phyloP scores from a whole-genome alignment of 2,329 filamentous ascomycete species.

The Fusarium sp. region DNA sequence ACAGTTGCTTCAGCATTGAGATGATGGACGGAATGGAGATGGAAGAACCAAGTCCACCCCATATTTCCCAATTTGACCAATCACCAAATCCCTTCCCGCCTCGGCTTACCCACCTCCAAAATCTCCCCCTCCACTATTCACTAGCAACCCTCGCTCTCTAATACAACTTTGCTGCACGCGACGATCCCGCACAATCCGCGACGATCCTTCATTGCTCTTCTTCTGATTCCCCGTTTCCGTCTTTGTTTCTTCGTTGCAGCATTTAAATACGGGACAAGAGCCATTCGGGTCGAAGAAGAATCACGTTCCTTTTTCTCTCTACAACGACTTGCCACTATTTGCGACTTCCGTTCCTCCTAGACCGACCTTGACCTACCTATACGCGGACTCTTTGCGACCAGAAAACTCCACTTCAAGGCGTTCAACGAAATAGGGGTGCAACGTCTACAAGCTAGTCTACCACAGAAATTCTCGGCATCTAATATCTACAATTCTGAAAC shows the following conservation, averaged over 20 bases:
- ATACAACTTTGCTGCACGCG: slow-evolving; percentile 25
- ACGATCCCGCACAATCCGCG: slow-evolving; percentile 35
- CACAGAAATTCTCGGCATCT: background rate
- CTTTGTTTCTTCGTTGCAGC: background rate
- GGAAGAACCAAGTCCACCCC: background rate
- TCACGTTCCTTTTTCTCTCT: slow-evolving; percentile 4
- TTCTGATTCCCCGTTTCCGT: background rate
- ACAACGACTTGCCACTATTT: background rate
- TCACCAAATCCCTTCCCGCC: slow-evolving; percentile 11
- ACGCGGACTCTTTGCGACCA: background rate
- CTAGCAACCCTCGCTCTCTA: slow-evolving; percentile 18
- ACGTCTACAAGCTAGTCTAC: background rate
- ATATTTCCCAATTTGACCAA: slow-evolving; percentile 3
- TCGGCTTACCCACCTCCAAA: slow-evolving; percentile 25
- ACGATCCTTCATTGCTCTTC: background rate
- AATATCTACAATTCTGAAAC: background rate
- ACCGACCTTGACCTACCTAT: background rate
- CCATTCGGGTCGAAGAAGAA: background rate
- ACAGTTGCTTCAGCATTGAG: background rate
- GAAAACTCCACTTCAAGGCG: slow-evolving; percentile 22
- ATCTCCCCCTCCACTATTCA: slow-evolving; percentile 9
- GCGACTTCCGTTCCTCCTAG: background rate
- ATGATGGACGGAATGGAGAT: background rate
- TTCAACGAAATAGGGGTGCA: slow-evolving; percentile 30
- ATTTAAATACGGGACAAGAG: background rate